A percentile compares a stretch with the other conserved stretches of the same genome.
Evolutionary conservation across 768 basidiomycete genomes (phyloP).

Genomic region (Collybia nuda): DNA sequence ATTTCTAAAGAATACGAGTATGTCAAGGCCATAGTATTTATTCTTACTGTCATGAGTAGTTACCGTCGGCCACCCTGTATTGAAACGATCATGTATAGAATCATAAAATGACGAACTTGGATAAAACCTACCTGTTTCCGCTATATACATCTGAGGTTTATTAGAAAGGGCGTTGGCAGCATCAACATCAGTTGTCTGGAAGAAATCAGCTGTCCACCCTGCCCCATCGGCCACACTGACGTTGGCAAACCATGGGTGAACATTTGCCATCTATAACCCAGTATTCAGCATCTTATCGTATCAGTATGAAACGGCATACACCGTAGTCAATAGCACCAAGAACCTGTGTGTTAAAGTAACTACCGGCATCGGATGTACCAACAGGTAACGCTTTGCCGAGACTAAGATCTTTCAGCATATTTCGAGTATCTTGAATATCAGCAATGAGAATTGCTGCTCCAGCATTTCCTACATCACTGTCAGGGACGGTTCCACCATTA

Average conservation of each 20-base stretch:
- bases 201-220: slow-evolving; percentile 81
- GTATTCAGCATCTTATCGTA: background rate
- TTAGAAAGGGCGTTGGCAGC: slow-evolving; percentile 62
- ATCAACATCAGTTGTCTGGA: slow-evolving; percentile 61
- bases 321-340: slow-evolving; percentile 68
- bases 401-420: slow-evolving; percentile 52
- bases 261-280: slow-evolving; percentile 71
- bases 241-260: slow-evolving; percentile 94
- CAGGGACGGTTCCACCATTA: slow-evolving; percentile 50
- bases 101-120: background rate
- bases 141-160: slow-evolving; percentile 82
- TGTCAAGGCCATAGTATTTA: background rate
- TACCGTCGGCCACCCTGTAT: slow-evolving; percentile 62
- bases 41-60: slow-evolving; percentile 6
- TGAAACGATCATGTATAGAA: background rate
- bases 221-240: slow-evolving; percentile 66
- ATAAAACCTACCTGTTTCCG: slow-evolving; percentile 71
- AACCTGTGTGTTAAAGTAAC: slow-evolving; percentile 75
- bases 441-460: slow-evolving; percentile 65
- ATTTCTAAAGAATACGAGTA: slow-evolving; percentile 36
- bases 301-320: slow-evolving; percentile 33
- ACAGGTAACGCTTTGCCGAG: slow-evolving; percentile 62
- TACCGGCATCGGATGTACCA: slow-evolving; percentile 85
- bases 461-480: slow-evolving; percentile 54
- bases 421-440: slow-evolving; percentile 67